Evolutionary conservation across 1,139 yeast species (phyloP).

Genomic region (Geotrichum histeridarum): DNA sequence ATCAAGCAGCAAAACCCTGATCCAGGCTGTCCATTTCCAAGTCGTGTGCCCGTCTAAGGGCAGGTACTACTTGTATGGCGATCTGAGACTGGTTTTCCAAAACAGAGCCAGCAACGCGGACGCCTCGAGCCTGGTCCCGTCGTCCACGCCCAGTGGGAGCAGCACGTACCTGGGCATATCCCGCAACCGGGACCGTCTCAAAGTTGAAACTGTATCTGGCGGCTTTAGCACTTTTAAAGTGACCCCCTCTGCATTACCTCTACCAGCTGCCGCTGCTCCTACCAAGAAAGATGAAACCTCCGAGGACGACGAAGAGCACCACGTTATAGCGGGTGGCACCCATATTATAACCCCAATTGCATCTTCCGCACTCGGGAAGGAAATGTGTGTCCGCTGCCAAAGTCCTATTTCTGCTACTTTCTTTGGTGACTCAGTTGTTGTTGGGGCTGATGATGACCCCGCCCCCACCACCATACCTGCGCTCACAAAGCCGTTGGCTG

Average conservation of each 20-base stretch:
- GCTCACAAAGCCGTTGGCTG: not conserved
- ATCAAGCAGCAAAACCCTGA: constrained; percentile 17
- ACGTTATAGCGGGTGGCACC: not conserved
- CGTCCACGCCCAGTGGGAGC: not conserved
- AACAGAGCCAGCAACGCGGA: constrained; percentile 26
- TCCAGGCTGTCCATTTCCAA: constrained; percentile 37
- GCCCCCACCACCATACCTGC: not conserved
- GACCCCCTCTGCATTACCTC: not conserved
- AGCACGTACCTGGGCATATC: constrained; percentile 7
- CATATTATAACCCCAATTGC: too few species aligned
- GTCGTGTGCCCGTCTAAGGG: constrained; percentile 34
- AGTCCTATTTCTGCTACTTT: not conserved
- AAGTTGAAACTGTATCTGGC: constrained; percentile 8
- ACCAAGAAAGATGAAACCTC: not conserved
- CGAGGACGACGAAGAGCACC: not conserved
- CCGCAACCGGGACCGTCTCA: constrained; percentile 2
- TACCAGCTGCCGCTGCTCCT: not conserved
- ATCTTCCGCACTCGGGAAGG: not conserved
- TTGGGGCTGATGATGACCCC: not conserved
- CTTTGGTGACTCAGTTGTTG: not conserved
- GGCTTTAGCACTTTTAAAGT: constrained; percentile 1
- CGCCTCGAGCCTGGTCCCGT: not conserved
- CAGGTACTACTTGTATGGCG: constrained; percentile 38
- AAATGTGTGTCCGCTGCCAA: not conserved
- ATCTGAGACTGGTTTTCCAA: constrained; percentile 39